Evolutionary conservation across 1,139 yeast species (phyloP).

Genomic region (Meyerozyma elateridarum): DNA sequence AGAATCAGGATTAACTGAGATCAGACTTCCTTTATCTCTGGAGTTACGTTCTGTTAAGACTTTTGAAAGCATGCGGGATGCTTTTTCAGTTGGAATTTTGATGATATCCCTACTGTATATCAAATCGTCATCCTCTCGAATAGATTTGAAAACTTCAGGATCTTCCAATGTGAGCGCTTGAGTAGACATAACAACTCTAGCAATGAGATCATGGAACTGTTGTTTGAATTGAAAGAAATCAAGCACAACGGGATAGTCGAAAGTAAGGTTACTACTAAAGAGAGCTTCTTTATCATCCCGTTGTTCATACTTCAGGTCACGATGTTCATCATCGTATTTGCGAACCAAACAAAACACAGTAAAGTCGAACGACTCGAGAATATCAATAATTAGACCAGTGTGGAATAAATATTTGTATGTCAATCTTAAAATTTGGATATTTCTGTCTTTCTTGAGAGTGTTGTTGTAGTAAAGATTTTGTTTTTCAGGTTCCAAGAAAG

Average conservation of each 20-base stretch:
- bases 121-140: slow-evolving; percentile 52
- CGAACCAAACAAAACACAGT: slow-evolving; percentile 47
- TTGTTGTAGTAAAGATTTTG: slow-evolving; percentile 32
- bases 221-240: slow-evolving; percentile 79
- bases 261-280: slow-evolving; percentile 25
- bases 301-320: slow-evolving; percentile 4
- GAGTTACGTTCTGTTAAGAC: slow-evolving; percentile 42
- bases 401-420: slow-evolving; percentile 50
- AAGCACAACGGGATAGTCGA: slow-evolving; percentile 59
- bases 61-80: slow-evolving; percentile 43
- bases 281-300: slow-evolving; percentile 9
- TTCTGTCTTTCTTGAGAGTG: slow-evolving; percentile 40
- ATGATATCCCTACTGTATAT: slow-evolving; percentile 37
- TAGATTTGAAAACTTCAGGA: slow-evolving; percentile 65
- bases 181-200: slow-evolving; percentile 60
- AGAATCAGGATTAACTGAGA: slow-evolving; percentile 46
- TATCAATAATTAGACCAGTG: slow-evolving; percentile 47
- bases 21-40: slow-evolving; percentile 37
- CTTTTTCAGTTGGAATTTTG: slow-evolving; percentile 45
- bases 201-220: slow-evolving; percentile 58
- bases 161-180: slow-evolving; percentile 70
- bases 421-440: slow-evolving; percentile 47
- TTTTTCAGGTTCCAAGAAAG: slow-evolving; percentile 32
- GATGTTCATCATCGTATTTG: slow-evolving; percentile 1
- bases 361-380: slow-evolving; percentile 58